Percentiles rank a stretch among this genome's conserved stretches.
These are phyloP conservation scores for Tricholomella constricta DNA, from an alignment of 768 basidiomycete genomes.

Conservation along the genomic window DNA sequence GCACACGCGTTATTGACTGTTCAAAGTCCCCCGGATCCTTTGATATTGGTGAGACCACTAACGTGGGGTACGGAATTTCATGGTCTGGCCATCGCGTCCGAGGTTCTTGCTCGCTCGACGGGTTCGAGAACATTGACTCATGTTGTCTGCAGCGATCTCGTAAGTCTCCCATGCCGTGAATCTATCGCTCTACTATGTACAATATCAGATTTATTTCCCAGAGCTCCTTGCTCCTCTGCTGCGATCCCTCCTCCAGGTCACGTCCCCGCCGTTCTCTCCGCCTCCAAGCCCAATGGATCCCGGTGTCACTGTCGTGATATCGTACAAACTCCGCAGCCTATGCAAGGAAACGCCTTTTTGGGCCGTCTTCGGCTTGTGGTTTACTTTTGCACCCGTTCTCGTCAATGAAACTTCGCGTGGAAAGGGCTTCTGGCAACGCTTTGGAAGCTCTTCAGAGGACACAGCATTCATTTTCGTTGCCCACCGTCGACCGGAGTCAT, in stretches of 20 bases:
- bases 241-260: conserved; percentile 71
- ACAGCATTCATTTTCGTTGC: conserved; percentile 65
- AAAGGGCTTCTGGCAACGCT: conserved; percentile 38
- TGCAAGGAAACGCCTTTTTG: conserved; percentile 76
- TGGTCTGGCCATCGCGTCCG: conserved; percentile 38
- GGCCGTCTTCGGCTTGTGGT: conserved; percentile 81
- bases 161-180: conserved; percentile 37
- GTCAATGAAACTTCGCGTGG: conserved; percentile 23
- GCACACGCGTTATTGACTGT: not conserved
- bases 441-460: conserved; percentile 44
- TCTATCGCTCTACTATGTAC: conserved; percentile 5
- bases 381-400: conserved; percentile 60
- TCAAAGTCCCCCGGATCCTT: conserved; percentile 10
- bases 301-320: conserved; percentile 54
- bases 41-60: conserved; percentile 55
- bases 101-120: conserved; percentile 28
- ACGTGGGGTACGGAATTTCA: conserved; percentile 67
- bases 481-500: conserved; percentile 56
- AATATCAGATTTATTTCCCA: conserved; percentile 78
- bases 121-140: conserved; percentile 47
- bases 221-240: conserved; percentile 78
- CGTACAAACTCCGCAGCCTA: conserved; percentile 77
- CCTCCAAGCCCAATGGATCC: conserved; percentile 1
- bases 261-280: conserved; percentile 49
- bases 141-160: conserved; percentile 83